Conservation (phyloP, 2,329 filamentous ascomycete genomes). For the Sclerotinia spermophila region DNA sequence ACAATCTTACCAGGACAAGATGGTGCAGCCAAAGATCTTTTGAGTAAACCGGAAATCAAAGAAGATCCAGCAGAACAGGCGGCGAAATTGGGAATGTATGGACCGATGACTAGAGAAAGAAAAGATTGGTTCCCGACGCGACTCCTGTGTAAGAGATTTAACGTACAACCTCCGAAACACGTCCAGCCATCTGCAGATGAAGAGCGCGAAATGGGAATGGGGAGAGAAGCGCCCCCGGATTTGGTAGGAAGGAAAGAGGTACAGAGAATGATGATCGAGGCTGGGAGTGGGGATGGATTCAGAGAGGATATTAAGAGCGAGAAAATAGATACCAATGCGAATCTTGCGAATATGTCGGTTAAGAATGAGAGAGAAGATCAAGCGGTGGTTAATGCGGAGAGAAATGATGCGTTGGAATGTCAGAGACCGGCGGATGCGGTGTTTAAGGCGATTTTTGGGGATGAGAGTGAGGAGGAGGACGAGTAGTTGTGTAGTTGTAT, state of each 20-base stretch:
- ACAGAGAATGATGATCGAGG: constrained; percentile 50
- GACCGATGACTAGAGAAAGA: constrained; percentile 72
- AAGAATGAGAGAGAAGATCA: constrained; percentile 16
- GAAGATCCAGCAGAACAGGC: constrained; percentile 81
- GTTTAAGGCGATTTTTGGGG: constrained; percentile 90
- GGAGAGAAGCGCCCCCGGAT: constrained; percentile 38
- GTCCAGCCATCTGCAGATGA: constrained; percentile 47
- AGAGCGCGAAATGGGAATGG: constrained; percentile 29
- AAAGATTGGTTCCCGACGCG: constrained; percentile 75
- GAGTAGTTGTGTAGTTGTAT: neutral
- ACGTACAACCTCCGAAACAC: constrained; percentile 72
- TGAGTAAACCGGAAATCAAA: constrained; percentile 51
- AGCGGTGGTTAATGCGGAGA: constrained; percentile 61
- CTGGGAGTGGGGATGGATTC: constrained; percentile 33
- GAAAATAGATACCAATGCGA: neutral
- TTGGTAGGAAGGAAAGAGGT: constrained; percentile 53
- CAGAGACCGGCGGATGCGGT: constrained; percentile 74
- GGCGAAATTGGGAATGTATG: constrained; percentile 89
- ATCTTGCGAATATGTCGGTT: neutral
- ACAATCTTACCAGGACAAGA: constrained; percentile 33
- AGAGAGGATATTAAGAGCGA: constrained; percentile 33
- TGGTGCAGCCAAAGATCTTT: constrained; percentile 40
- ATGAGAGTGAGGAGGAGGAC: constrained; percentile 64
- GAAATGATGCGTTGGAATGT: constrained; percentile 74
- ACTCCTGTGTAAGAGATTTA: constrained; percentile 91